Conservation (phyloP, 148 eudicot species). For the Rhododendron ferrugineum region DNA sequence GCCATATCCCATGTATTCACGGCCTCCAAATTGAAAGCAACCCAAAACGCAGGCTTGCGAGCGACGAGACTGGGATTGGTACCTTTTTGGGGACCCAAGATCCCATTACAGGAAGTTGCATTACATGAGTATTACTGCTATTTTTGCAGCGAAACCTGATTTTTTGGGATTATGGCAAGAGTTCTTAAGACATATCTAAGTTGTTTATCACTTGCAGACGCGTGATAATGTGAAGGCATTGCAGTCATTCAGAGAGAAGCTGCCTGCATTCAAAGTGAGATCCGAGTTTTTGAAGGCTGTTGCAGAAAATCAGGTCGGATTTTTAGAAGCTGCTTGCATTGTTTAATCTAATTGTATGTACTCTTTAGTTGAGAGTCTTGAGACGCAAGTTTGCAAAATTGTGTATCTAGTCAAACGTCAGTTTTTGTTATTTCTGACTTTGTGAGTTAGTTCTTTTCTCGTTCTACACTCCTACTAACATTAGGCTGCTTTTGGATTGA, state of each 20-base stretch:
- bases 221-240: constrained; percentile 56
- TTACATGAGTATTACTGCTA: neutral
- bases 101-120: neutral
- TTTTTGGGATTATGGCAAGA: neutral
- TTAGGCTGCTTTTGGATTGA: neutral
- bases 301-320: constrained; percentile 66
- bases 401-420: neutral
- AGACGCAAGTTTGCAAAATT: neutral
- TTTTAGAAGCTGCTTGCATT: neutral
- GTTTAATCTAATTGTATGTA: neutral
- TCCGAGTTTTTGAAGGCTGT: constrained; percentile 82
- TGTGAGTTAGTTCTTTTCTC: neutral
- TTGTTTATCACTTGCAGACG: constrained; percentile 36
- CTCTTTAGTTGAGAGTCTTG: neutral
- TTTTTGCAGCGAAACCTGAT: neutral
- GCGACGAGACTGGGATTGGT: neutral
- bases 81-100: neutral
- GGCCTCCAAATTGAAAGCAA: neutral
- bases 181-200: neutral
- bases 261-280: constrained; percentile 77
- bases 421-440: neutral
- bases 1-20: neutral
- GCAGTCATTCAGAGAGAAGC: constrained; percentile 76
- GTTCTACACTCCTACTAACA: neutral
- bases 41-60: neutral